Conservation (phyloP, 139 green algal genomes). For the Chlorella sp. region DNA sequence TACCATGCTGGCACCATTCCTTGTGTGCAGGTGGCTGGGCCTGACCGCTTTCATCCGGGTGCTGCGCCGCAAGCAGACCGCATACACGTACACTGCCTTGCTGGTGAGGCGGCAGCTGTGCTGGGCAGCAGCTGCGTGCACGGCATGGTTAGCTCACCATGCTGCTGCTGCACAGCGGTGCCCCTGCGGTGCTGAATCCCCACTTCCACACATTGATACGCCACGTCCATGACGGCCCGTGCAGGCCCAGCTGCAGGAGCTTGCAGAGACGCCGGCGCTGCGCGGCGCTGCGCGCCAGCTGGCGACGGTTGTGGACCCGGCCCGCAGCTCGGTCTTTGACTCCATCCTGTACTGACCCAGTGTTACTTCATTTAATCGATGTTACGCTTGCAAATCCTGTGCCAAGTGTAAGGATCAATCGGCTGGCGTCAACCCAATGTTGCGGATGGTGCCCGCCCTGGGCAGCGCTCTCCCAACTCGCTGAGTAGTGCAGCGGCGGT, state of each 20-base stretch:
- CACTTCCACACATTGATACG: too few species aligned
- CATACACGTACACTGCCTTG: constrained; percentile 42
- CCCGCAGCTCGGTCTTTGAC: constrained; percentile 55
- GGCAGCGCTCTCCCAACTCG: too few species aligned
- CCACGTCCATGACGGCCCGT: too few species aligned
- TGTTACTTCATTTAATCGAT: neutral
- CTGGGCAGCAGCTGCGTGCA: too few species aligned
- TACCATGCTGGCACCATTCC: neutral
- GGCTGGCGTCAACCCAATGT: too few species aligned
- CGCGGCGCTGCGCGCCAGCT: constrained; percentile 45
- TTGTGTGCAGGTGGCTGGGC: constrained; percentile 62
- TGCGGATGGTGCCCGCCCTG: too few species aligned
- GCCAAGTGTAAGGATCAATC: too few species aligned
- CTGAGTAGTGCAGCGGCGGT: too few species aligned
- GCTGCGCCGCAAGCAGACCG: constrained; percentile 64
- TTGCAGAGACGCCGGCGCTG: constrained; percentile 42
- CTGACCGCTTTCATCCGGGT: constrained; percentile 69
- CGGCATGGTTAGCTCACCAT: too few species aligned
- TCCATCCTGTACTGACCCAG: constrained; percentile 61
- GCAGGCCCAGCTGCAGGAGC: constrained; percentile 32
- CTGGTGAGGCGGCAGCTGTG: constrained; percentile 22
- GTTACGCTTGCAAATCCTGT: too few species aligned
- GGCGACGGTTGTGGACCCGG: constrained; percentile 46
- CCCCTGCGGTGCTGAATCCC: too few species aligned
- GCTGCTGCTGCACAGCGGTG: too few species aligned